Evolutionary conservation across 2,329 filamentous ascomycete species (phyloP).

Genomic region (Colletotrichum simmondsii): DNA sequence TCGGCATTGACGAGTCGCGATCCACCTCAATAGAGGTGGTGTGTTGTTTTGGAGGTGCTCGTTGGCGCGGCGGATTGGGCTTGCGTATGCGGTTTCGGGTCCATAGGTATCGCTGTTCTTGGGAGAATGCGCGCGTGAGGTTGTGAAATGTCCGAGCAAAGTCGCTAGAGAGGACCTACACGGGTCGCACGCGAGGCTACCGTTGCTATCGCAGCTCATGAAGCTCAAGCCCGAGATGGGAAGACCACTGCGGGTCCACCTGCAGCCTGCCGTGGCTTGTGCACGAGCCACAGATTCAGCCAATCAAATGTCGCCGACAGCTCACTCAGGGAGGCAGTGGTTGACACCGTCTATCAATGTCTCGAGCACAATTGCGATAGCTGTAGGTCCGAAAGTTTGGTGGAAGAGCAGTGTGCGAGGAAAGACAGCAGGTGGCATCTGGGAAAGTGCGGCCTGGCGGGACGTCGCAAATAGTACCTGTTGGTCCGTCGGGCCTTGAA

Average conservation of each 20-base stretch:
- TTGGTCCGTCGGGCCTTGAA: not conserved
- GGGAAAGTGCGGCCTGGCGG: too few species aligned
- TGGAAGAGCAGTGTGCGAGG: too few species aligned
- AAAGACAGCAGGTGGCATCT: too few species aligned
- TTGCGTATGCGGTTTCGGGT: not conserved
- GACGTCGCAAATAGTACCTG: too few species aligned
- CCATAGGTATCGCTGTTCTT: conserved; percentile 4
- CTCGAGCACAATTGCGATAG: not conserved
- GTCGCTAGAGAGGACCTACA: conserved; percentile 19
- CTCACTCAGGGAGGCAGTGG: not conserved
- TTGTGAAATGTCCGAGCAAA: not conserved
- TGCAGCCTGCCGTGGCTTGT: conserved; percentile 32
- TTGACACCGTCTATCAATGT: not conserved
- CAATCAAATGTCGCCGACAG: conserved; percentile 7
- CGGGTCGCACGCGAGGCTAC: conserved; percentile 30
- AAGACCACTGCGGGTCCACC: conserved; percentile 13
- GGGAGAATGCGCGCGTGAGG: not conserved
- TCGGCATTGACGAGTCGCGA: conserved; percentile 32
- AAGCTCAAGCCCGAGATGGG: conserved; percentile 27
- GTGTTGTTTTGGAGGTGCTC: conserved; percentile 5
- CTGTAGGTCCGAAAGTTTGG: not conserved
- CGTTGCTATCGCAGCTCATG: conserved; percentile 27
- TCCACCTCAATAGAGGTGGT: conserved; percentile 32
- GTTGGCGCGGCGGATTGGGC: conserved; percentile 2
- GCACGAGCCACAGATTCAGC: not conserved